Conservation (phyloP, 23 red algal species). For the Gracilaria gracilis region DNA sequence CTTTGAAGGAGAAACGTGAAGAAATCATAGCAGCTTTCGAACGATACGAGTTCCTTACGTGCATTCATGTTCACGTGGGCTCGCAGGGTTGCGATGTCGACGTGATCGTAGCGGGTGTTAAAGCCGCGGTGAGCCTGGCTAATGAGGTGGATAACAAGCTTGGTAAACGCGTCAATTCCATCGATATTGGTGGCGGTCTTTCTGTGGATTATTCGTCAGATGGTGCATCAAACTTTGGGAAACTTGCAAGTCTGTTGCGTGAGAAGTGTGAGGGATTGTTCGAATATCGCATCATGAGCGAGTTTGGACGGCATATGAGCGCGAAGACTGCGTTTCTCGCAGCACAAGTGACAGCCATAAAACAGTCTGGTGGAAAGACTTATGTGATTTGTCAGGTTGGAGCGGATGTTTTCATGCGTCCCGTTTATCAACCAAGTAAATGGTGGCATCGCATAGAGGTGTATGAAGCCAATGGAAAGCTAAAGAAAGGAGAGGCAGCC, state of each 20-base stretch:
- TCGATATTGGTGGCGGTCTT: conserved; percentile 86
- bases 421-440: conserved; percentile 80
- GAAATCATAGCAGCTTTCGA: conserved; percentile 56
- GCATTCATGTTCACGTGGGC: conserved; percentile 83
- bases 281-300: conserved; percentile 67
- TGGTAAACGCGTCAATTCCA: conserved; percentile 20
- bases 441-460: conserved; percentile 82
- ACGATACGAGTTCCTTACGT: conserved; percentile 47
- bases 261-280: conserved; percentile 40
- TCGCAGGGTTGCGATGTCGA: conserved; percentile 73
- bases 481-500: conserved; percentile 40
- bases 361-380: conserved; percentile 71
- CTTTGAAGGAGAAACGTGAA: conserved; percentile 51
- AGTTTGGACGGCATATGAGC: conserved; percentile 78
- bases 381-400: conserved; percentile 81
- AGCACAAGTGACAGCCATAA: conserved; percentile 63
- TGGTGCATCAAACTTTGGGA: conserved; percentile 51
- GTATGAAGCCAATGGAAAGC: conserved; percentile 55
- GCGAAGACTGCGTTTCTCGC: conserved; percentile 66
- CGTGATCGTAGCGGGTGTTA: conserved; percentile 32
- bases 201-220: conserved; percentile 78
- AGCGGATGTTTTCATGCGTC: conserved; percentile 74
- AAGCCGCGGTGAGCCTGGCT: conserved; percentile 57
- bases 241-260: conserved; percentile 27
- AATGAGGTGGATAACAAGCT: conserved; percentile 47